Percentiles rank a stretch among this genome's conserved stretches.
Evolutionary conservation across 2,329 filamentous ascomycete species (phyloP).

Genomic region (Helicocarpus griseus): DNA sequence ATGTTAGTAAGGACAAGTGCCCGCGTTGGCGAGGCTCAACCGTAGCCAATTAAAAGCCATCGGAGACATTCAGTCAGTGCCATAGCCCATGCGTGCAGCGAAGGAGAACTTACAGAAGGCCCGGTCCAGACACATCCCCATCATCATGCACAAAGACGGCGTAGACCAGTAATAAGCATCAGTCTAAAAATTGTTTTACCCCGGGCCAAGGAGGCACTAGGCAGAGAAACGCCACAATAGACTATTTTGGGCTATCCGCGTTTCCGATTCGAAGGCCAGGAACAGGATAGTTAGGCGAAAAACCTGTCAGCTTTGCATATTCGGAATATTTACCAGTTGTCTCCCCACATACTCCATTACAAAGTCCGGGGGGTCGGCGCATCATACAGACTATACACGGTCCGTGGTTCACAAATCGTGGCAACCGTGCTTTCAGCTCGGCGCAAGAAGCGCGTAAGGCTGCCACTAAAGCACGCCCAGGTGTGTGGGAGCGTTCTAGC

Average conservation of each 20-base stretch:
- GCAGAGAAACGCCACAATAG: conserved; percentile 1
- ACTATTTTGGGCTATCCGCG: background rate
- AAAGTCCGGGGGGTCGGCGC: conserved; percentile 1
- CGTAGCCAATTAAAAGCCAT: background rate
- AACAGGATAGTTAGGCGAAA: conserved; percentile 10
- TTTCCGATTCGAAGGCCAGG: background rate
- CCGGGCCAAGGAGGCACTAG: background rate
- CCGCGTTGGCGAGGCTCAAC: background rate
- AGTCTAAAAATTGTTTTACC: background rate
- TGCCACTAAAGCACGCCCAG: background rate
- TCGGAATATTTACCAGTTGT: no score
- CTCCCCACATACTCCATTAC: background rate
- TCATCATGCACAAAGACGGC: background rate
- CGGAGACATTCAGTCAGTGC: background rate
- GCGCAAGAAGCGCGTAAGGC: background rate
- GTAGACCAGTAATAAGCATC: background rate
- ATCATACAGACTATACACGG: no score
- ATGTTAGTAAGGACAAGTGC: background rate
- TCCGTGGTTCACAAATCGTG: background rate
- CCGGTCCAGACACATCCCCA: background rate
- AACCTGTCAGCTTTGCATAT: no score
- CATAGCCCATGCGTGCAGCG: no score
- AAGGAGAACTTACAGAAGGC: no score
- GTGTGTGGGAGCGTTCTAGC: background rate
- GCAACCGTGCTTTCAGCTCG: background rate